These are phyloP conservation scores for Verruconis gallopava DNA, from an alignment of 2,329 filamentous ascomycete species.

Conservation along the genomic window DNA sequence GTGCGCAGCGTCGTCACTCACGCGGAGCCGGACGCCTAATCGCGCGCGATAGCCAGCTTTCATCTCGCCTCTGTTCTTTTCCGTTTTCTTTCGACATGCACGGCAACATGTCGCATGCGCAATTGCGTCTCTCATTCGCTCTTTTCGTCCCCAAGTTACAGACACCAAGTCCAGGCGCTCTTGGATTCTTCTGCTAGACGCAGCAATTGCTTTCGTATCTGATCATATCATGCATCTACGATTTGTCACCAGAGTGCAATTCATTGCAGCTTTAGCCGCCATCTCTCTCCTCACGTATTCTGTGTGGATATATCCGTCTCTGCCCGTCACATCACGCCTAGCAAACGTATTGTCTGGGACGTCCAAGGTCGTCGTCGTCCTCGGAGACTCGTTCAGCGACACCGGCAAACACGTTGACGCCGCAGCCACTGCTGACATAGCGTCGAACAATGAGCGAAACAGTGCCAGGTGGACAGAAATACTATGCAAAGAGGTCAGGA, in stretches of 20 bases:
- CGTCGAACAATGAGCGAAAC: conserved; percentile 18
- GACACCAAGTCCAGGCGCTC: no score
- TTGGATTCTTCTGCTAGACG: no score
- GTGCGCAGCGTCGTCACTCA: no score
- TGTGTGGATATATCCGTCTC: conserved; percentile 19
- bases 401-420: conserved; percentile 22
- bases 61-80: no score
- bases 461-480: conserved; percentile 24
- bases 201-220: no score
- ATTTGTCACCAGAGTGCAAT: neutral
- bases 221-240: conserved; percentile 3
- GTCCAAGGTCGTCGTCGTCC: conserved; percentile 23
- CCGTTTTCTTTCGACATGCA: no score
- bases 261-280: conserved; percentile 2
- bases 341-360: conserved; percentile 19
- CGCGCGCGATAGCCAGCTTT: no score
- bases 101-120: no score
- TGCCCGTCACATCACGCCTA: conserved; percentile 18
- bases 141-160: no score
- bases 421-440: conserved; percentile 17
- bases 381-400: conserved; percentile 28
- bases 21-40: no score
- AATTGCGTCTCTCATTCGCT: no score
- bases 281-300: conserved; percentile 18
- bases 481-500: conserved; percentile 23